Percentiles rank a stretch among this genome's conserved stretches.
Evolutionary conservation across 352 stramenopile species (phyloP).

Genomic region (Achlya hypogyna): DNA sequence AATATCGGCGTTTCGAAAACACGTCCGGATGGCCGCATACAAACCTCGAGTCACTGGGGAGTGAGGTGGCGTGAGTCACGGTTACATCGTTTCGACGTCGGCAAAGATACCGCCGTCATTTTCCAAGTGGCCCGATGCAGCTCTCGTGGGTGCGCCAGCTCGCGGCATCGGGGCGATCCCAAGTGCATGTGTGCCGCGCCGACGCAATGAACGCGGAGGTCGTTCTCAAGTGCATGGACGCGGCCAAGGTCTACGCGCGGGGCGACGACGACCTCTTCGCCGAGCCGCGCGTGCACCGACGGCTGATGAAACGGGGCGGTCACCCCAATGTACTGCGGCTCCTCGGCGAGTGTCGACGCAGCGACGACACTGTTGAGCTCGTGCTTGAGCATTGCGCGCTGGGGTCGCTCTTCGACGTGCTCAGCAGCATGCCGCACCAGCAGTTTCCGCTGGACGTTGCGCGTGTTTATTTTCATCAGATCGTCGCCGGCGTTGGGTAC

Average conservation of each 20-base stretch:
- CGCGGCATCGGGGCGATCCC: neutral
- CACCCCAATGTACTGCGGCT: slow-evolving; percentile 16
- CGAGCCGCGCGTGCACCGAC: neutral
- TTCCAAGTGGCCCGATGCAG: neutral
- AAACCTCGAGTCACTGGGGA: too few species aligned
- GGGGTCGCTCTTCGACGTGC: slow-evolving; percentile 14
- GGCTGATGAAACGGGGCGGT: neutral
- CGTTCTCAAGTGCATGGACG: neutral
- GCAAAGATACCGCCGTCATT: neutral
- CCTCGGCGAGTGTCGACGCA: slow-evolving; percentile 5
- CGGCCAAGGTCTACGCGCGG: neutral
- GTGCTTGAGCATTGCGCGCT: slow-evolving; percentile 15
- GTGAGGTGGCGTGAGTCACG: neutral
- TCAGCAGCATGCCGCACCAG: neutral
- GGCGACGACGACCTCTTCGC: neutral
- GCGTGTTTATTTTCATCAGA: slow-evolving; percentile 19
- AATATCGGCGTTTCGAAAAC: neutral
- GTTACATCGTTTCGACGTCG: neutral
- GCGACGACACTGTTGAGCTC: neutral
- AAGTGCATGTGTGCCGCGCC: neutral
- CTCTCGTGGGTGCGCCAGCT: slow-evolving; percentile 1
- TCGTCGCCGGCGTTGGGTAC: slow-evolving; percentile 29
- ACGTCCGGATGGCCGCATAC: neutral
- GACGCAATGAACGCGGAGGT: neutral
- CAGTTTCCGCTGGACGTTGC: neutral